A percentile compares a stretch with the other conserved stretches of the same genome.
Evolutionary conservation across 2,329 filamentous ascomycete species (phyloP).

Genomic region (Graphium sp.): DNA sequence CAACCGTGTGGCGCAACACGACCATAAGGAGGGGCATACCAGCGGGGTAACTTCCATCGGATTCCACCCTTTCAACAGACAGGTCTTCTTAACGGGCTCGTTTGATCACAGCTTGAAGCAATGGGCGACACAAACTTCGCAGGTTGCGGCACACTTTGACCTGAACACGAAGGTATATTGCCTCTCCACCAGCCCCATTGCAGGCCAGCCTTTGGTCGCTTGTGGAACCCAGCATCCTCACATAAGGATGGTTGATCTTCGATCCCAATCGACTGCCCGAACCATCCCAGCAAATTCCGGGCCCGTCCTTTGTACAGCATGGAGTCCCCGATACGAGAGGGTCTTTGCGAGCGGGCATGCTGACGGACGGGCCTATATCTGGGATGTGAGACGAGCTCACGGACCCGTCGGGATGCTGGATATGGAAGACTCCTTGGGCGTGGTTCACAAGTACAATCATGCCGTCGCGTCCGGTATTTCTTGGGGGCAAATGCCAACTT

Average conservation of each 20-base stretch:
- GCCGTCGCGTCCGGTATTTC: conserved; percentile 13
- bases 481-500: conserved; percentile 14
- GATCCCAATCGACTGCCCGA: conserved; percentile 59
- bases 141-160: conserved; percentile 48
- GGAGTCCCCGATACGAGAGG: conserved; percentile 70
- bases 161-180: conserved; percentile 55
- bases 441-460: conserved; percentile 25
- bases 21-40: conserved; percentile 28
- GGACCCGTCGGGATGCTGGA: conserved; percentile 64
- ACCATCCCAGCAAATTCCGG: conserved; percentile 53
- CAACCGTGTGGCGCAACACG: conserved; percentile 18
- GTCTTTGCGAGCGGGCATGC: conserved; percentile 70
- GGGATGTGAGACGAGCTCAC: conserved; percentile 71
- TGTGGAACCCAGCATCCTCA: conserved; percentile 76
- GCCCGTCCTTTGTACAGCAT: conserved; percentile 52
- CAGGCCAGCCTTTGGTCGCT: conserved; percentile 63
- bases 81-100: conserved; percentile 59
- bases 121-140: conserved; percentile 49
- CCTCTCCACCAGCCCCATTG: conserved; percentile 60
- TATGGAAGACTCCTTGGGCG: conserved; percentile 64
- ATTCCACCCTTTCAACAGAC: conserved; percentile 65
- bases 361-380: conserved; percentile 70
- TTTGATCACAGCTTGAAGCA: conserved; percentile 66
- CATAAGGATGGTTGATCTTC: conserved; percentile 72
- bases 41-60: conserved; percentile 61